A percentile compares a stretch with the other conserved stretches of the same genome.
Conservation (phyloP, 441 rosid species). For the Populus trichocarpa region DNA sequence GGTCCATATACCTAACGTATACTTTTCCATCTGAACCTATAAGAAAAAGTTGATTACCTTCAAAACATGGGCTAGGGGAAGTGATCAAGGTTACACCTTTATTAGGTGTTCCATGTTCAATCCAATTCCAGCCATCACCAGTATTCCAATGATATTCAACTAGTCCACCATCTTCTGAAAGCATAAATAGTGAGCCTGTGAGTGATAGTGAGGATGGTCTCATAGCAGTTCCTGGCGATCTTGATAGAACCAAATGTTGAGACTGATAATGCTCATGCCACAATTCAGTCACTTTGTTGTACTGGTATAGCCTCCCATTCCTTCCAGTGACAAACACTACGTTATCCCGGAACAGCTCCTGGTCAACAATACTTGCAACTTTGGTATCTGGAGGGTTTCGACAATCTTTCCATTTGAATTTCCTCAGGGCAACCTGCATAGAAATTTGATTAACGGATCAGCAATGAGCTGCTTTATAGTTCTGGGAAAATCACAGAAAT, state of each 20-base stretch:
- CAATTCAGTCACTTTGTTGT: conserved; percentile 55
- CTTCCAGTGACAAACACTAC: conserved; percentile 49
- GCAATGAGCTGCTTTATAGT: neutral
- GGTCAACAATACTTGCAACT: conserved; percentile 59
- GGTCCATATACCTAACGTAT: conserved; percentile 54
- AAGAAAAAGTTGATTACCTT: conserved; percentile 46
- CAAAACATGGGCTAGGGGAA: conserved; percentile 59
- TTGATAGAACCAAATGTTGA: conserved; percentile 50
- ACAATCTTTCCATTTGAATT: conserved; percentile 68
- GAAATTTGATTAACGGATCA: conserved; percentile 5
- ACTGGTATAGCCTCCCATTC: conserved; percentile 54
- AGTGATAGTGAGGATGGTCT: conserved; percentile 40
- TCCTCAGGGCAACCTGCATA: conserved; percentile 54
- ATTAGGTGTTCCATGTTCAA: conserved; percentile 60
- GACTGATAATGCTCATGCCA: conserved; percentile 78
- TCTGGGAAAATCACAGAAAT: neutral
- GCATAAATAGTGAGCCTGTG: conserved; percentile 65
- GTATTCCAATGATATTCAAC: conserved; percentile 66
- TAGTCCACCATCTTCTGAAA: conserved; percentile 55
- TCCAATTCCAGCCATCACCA: conserved; percentile 69
- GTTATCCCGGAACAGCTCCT: conserved; percentile 56
- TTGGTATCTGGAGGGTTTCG: conserved; percentile 47
- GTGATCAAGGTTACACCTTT: conserved; percentile 50
- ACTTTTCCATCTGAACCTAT: conserved; percentile 66
- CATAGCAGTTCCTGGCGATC: conserved; percentile 48